Conservation (phyloP, 139 green algal species). For the Protoeuglena noctilucae region DNA sequence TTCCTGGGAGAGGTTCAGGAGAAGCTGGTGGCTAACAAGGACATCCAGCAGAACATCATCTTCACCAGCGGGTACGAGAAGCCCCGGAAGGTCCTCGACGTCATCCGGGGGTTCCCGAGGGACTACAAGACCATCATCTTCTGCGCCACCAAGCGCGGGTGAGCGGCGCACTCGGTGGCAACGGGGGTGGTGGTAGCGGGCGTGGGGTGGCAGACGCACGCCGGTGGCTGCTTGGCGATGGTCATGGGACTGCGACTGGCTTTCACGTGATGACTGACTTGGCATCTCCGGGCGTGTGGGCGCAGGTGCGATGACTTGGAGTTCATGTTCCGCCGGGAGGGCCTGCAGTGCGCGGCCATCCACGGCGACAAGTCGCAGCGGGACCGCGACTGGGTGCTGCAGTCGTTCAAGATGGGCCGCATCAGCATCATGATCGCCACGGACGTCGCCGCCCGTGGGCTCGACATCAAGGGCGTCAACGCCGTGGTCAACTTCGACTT, state of each 20-base stretch:
- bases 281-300: no score
- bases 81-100: constrained; percentile 31
- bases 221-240: no score
- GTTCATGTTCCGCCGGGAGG: constrained; percentile 30
- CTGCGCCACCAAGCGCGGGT: constrained; percentile 80
- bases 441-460: constrained; percentile 45
- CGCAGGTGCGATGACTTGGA: constrained; percentile 77
- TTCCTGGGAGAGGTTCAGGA: constrained; percentile 80
- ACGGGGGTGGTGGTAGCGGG: no score
- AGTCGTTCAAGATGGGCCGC: constrained; percentile 28
- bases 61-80: constrained; percentile 42
- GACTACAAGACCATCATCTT: constrained; percentile 74
- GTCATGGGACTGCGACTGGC: no score
- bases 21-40: constrained; percentile 77
- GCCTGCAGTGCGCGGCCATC: constrained; percentile 58
- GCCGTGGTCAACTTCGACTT: constrained; percentile 80
- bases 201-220: no score
- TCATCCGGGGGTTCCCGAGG: constrained; percentile 39
- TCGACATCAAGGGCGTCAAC: constrained; percentile 67
- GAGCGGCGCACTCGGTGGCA: no score
- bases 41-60: constrained; percentile 62
- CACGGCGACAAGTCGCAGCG: constrained; percentile 90
- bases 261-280: no score
- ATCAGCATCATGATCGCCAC: constrained; percentile 40
- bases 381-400: constrained; percentile 73